Evolutionary conservation across 169 alveolate species (phyloP), one percentile per base, ranked within the genome.

Genomic region (Plasmodium blacklocki): DNA sequence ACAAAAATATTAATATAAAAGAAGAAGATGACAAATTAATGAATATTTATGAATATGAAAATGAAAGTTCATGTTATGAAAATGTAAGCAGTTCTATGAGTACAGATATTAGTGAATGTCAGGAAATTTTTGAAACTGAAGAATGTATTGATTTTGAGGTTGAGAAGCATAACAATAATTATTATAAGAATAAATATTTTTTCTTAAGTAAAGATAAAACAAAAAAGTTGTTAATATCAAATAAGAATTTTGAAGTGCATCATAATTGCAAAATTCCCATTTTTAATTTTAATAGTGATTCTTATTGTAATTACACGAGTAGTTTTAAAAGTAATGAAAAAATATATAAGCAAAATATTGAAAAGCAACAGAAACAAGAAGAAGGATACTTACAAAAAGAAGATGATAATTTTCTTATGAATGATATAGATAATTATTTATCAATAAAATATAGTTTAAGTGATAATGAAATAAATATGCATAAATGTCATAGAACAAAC

Each of bases 261-360:
- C 8, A 32, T 32, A 32, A 32, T 32, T 32, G 45, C 45, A 32
- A 19, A 60, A 12, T 19, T 7, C 12, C 9, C n/a, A 6, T 60
- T 60, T 60, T 60, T 60, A 60, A 60, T 60, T 60, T 18, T 60
- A 12, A 60, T 18, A 60, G 70, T 12, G 47, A 60, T 60, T 60
- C 70, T 60, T 1, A 7, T 21, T 60, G 43, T 60, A 60, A 15
- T 19, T 60, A 60, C 26, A 23, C 2, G 19, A 60, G 49, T 12
- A 12, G 19, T 23, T 4, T 18, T 7, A 60, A 11, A 19, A 23
- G 6, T 32, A 32, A 32, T 0, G 45, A 32, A 32, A 32, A 32
- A 32, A 4, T 32, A 32, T 32, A 4, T 32, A 32, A 32, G 45
- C 8, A 32, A 4, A 32, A 32, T 32, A 32, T 32, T 32, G 45